A percentile compares a stretch with the other conserved stretches of the same genome.
Conservation (phyloP, 139 green algal species). For the Picochlorum sp. region DNA sequence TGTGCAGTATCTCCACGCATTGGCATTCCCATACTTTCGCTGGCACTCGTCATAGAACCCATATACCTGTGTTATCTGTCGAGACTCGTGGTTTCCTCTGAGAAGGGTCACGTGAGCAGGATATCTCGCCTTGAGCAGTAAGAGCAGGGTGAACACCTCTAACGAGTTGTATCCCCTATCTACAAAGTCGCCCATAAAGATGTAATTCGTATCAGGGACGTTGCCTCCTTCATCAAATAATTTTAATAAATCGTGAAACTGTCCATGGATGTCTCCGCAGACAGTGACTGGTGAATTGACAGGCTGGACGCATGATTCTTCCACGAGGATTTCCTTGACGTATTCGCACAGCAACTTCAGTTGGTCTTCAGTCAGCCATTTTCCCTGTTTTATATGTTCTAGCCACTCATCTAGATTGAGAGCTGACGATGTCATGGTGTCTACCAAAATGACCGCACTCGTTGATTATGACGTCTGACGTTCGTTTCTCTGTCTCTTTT, state of each 20-base stretch:
- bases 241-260: conserved; percentile 98
- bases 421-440: neutral
- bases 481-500: too few relatives aligned
- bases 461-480: too few relatives aligned
- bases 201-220: conserved; percentile 93
- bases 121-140: conserved; percentile 92
- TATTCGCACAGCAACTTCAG: conserved; percentile 94
- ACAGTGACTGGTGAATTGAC: conserved; percentile 97
- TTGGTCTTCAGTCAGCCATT: conserved; percentile 91
- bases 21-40: conserved; percentile 97
- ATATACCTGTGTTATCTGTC: conserved; percentile 99
- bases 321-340: conserved; percentile 97
- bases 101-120: conserved; percentile 94
- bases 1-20: conserved; percentile 98
- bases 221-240: conserved; percentile 95
- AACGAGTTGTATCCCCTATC: conserved; percentile 98
- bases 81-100: conserved; percentile 93
- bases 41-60: conserved; percentile 99
- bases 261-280: conserved; percentile 98
- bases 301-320: conserved; percentile 98
- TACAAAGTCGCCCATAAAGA: conserved; percentile 99
- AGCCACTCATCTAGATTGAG: conserved; percentile 82
- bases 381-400: conserved; percentile 78
- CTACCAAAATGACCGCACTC: too few relatives aligned
- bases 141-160: conserved; percentile 96